phyloP scores from a whole-genome alignment of 129 eudicot species.

The Saussurea involucrata region DNA sequence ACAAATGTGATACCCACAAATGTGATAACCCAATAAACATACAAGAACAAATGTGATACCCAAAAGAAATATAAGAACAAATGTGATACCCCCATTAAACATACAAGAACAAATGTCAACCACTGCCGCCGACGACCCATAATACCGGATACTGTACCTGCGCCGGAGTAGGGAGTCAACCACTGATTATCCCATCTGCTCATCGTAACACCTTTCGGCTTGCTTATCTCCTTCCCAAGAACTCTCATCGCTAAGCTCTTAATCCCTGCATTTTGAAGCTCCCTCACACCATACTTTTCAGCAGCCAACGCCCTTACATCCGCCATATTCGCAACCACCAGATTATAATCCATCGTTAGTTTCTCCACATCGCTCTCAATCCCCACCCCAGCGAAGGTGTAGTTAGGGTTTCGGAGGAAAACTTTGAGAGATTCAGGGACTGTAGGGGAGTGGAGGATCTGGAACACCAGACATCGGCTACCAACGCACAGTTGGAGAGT shows the following conservation, averaged over 20 bases:
- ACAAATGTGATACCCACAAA: too few relatives aligned
- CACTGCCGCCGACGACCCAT: too few relatives aligned
- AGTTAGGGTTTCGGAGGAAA: conserved; percentile 15
- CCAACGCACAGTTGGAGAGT: conserved; percentile 28
- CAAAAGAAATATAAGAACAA: too few relatives aligned
- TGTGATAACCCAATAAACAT: too few relatives aligned
- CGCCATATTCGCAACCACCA: conserved; percentile 14
- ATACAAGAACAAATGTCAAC: too few relatives aligned
- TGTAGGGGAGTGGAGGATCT: neutral
- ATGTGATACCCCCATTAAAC: too few relatives aligned
- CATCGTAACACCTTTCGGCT: conserved; percentile 45
- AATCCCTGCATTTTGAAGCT: conserved; percentile 38
- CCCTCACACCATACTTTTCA: conserved; percentile 3
- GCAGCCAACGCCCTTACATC: conserved; percentile 46
- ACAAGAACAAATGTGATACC: too few relatives aligned
- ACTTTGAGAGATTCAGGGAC: conserved; percentile 5
- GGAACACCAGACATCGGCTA: conserved; percentile 24
- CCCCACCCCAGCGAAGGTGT: conserved; percentile 36
- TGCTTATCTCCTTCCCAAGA: conserved; percentile 40
- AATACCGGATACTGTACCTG: conserved; percentile 73
- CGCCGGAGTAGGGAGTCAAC: conserved; percentile 15
- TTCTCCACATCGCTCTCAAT: conserved; percentile 33
- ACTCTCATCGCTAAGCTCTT: conserved; percentile 27
- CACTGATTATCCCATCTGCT: conserved; percentile 55
- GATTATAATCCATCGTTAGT: conserved; percentile 17